Evolutionary conservation across 768 basidiomycete species (phyloP).

Genomic region (Boletales sp.): DNA sequence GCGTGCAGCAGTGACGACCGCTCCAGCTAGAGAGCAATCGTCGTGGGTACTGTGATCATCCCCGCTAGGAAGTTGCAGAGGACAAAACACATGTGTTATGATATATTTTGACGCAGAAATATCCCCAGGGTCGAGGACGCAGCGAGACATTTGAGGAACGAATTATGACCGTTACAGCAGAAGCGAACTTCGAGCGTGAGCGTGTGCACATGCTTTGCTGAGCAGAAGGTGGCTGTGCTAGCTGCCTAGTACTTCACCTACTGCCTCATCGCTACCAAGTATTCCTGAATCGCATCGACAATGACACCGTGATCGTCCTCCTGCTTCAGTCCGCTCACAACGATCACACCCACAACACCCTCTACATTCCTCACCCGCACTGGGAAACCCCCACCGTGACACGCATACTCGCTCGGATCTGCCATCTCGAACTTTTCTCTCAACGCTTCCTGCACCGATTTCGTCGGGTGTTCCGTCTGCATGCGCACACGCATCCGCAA

Average conservation of each 20-base stretch:
- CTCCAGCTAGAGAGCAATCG: slow-evolving; percentile 26
- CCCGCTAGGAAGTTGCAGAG: slow-evolving; percentile 35
- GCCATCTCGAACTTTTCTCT: slow-evolving; percentile 21
- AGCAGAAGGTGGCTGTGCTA: too few relatives aligned
- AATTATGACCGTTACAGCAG: too few relatives aligned
- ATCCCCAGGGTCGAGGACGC: not conserved
- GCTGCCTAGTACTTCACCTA: too few relatives aligned
- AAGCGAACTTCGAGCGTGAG: too few relatives aligned
- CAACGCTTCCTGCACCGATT: slow-evolving; percentile 7
- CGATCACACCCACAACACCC: slow-evolving; percentile 33
- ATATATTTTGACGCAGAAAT: slow-evolving; percentile 22
- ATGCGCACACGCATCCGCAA: slow-evolving; percentile 21
- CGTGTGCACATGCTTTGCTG: too few relatives aligned
- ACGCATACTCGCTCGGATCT: slow-evolving; percentile 27
- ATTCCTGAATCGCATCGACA: slow-evolving; percentile 27
- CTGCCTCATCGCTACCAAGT: slow-evolving; percentile 11
- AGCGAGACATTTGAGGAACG: not conserved
- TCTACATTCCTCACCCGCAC: slow-evolving; percentile 33
- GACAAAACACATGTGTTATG: too few relatives aligned
- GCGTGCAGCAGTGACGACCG: slow-evolving; percentile 21
- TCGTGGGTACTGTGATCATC: slow-evolving; percentile 26
- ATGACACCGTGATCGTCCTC: slow-evolving; percentile 31
- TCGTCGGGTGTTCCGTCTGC: not conserved
- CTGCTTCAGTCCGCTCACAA: slow-evolving; percentile 31
- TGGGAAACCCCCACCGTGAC: slow-evolving; percentile 34